These are phyloP conservation scores for Sarcodon aspratus DNA, from an alignment of 768 basidiomycete genomes.

Conservation along the genomic window DNA sequence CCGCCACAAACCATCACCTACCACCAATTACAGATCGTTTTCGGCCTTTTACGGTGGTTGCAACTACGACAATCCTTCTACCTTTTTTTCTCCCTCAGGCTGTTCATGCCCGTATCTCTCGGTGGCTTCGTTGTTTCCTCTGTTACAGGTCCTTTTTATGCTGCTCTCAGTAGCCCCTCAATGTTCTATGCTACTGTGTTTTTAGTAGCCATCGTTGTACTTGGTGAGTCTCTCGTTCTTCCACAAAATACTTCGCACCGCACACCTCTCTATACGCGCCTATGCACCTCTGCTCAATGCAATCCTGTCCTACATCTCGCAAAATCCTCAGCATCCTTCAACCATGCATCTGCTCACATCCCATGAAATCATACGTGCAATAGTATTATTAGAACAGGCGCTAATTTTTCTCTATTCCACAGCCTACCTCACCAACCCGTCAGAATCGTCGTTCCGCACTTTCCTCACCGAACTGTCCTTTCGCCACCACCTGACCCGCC, in stretches of 20 bases:
- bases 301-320: background rate
- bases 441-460: slow-evolving; percentile 85
- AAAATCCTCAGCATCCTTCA: background rate
- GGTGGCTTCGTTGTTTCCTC: background rate
- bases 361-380: too few species aligned
- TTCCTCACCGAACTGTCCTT: slow-evolving; percentile 98
- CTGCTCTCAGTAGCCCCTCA: background rate
- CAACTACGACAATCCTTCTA: too few species aligned
- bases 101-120: background rate
- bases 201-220: background rate
- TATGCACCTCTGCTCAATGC: background rate
- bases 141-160: background rate
- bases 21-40: too few species aligned
- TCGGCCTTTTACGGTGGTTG: too few species aligned
- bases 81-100: background rate
- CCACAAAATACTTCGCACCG: background rate
- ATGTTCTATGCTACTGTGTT: background rate
- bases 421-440: slow-evolving; percentile 95
- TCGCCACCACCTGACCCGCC: slow-evolving; percentile 81
- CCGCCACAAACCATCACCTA: too few species aligned
- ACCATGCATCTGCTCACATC: too few species aligned
- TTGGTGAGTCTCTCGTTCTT: background rate
- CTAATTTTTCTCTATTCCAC: slow-evolving; percentile 2
- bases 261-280: background rate
- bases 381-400: too few species aligned